Evolutionary conservation across 345 rosid genomes (phyloP).

Genomic region (Clarkia xantiana): DNA sequence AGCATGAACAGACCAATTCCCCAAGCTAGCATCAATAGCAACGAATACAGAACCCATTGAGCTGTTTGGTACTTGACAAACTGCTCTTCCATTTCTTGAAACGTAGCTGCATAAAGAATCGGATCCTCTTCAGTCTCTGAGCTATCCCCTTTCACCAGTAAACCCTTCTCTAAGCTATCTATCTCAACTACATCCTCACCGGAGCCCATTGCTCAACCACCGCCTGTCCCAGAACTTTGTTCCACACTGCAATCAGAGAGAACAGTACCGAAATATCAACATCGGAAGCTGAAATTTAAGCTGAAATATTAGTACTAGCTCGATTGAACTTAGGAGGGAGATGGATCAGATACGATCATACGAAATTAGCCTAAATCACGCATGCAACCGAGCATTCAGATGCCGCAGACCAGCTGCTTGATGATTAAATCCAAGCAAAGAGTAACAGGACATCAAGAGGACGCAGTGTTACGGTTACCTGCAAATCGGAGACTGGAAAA

Average conservation of each 20-base stretch:
- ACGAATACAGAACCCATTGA: constrained; percentile 44
- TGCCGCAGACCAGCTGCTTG: too few species aligned
- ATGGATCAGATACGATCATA: too few species aligned
- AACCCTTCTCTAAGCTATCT: constrained; percentile 41
- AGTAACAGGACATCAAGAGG: too few species aligned
- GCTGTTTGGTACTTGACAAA: constrained; percentile 40
- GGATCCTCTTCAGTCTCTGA: constrained; percentile 22
- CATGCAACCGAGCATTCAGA: too few species aligned
- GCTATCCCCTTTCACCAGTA: constrained; percentile 16
- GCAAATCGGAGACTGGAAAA: too few species aligned
- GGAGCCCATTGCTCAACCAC: constrained; percentile 18
- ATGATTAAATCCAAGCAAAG: too few species aligned
- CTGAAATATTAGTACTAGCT: neutral
- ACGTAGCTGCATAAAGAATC: constrained; percentile 37
- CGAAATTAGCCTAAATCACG: too few species aligned
- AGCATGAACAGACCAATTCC: constrained; percentile 61
- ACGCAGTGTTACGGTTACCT: too few species aligned
- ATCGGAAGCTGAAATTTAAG: neutral
- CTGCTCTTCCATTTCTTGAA: constrained; percentile 38
- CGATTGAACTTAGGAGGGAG: too few species aligned
- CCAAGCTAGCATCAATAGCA: constrained; percentile 46
- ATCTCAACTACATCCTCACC: constrained; percentile 37
- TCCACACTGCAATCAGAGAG: neutral
- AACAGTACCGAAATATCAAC: neutral
- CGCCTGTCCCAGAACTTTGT: too few species aligned